Evolutionary conservation across 805 yeast genomes (phyloP).

Genomic region (baker's yeast (Saccharomyces cerevisiae)): DNA sequence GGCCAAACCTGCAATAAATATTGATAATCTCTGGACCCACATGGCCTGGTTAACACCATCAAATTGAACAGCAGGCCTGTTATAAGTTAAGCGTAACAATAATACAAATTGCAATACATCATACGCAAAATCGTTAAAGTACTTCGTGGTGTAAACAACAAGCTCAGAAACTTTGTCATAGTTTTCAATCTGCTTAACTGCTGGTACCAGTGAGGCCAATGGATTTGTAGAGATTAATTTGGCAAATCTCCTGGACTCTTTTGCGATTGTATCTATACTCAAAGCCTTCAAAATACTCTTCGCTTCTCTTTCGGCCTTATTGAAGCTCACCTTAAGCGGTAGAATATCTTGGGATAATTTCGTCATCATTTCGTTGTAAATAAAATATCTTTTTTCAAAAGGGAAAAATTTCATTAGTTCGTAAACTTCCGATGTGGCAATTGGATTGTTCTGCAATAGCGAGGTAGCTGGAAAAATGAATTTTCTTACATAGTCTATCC

Average conservation of each 20-base stretch:
- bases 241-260: slow-evolving; percentile 66
- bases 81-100: slow-evolving; percentile 58
- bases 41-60: slow-evolving; percentile 75
- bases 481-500: slow-evolving; percentile 60
- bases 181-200: slow-evolving; percentile 79
- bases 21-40: slow-evolving; percentile 80
- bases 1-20: slow-evolving; percentile 68
- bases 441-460: slow-evolving; percentile 46
- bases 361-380: slow-evolving; percentile 71
- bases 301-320: slow-evolving; percentile 68
- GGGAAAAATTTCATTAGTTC: slow-evolving; percentile 46
- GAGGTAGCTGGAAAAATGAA: slow-evolving; percentile 58
- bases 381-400: slow-evolving; percentile 55
- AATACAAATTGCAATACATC: slow-evolving; percentile 73
- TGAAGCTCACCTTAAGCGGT: slow-evolving; percentile 49
- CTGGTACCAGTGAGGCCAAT: slow-evolving; percentile 59
- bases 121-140: slow-evolving; percentile 73
- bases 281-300: slow-evolving; percentile 71
- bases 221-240: slow-evolving; percentile 72
- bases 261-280: slow-evolving; percentile 67
- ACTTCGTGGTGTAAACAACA: slow-evolving; percentile 69
- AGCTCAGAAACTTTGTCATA: slow-evolving; percentile 78
- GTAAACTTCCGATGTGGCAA: slow-evolving; percentile 53
- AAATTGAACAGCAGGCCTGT: slow-evolving; percentile 57
- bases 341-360: slow-evolving; percentile 49